These are phyloP conservation scores for Polyplosphaeria fusca DNA, from an alignment of 495 filamentous ascomycete species.

Conservation along the genomic window DNA sequence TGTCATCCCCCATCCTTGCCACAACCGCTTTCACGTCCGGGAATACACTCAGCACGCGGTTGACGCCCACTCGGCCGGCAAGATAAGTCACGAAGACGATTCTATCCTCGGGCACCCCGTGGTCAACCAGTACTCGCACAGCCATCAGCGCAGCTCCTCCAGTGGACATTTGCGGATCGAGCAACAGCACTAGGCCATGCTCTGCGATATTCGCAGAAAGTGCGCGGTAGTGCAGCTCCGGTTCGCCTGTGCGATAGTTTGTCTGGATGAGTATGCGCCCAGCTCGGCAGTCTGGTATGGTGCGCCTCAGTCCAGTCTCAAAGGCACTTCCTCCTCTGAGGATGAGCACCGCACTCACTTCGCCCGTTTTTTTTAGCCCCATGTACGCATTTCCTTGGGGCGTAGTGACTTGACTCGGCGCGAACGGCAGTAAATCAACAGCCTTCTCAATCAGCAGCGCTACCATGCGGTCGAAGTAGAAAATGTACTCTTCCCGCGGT, in stretches of 20 bases:
- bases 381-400: conserved; percentile 63
- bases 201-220: conserved; percentile 63
- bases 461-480: conserved; percentile 88
- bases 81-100: conserved; percentile 89
- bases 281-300: conserved; percentile 86
- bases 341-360: conserved; percentile 81
- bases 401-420: conserved; percentile 59
- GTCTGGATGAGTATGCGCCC: conserved; percentile 90
- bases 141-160: conserved; percentile 96
- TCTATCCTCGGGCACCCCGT: conserved; percentile 79
- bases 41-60: conserved; percentile 79
- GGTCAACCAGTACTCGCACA: conserved; percentile 87
- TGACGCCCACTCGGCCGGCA: conserved; percentile 75
- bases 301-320: conserved; percentile 81
- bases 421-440: conserved; percentile 67
- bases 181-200: conserved; percentile 75
- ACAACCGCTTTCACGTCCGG: conserved; percentile 81
- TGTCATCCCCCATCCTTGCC: conserved; percentile 69
- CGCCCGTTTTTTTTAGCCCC: conserved; percentile 63
- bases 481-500: conserved; percentile 85
- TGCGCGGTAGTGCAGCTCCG: conserved; percentile 83
- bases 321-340: conserved; percentile 82
- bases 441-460: conserved; percentile 82
- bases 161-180: conserved; percentile 91
- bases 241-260: conserved; percentile 77